phyloP scores from a whole-genome alignment of 257 asterid genomes.

The Thymus quinquecostatus region DNA sequence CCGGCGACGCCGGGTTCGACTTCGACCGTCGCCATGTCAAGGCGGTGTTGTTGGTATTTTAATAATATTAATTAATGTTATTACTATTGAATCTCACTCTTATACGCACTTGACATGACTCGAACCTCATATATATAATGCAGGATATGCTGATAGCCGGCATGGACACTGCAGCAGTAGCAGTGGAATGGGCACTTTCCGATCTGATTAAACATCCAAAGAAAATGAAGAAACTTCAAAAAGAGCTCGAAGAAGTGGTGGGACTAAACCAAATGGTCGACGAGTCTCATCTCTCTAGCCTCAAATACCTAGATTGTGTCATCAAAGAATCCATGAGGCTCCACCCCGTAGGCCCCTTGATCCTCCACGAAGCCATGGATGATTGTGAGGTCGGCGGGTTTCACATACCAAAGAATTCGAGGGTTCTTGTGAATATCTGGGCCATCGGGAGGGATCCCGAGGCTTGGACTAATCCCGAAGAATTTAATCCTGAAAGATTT shows the following conservation, averaged over 20 bases:
- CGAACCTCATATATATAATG: no score
- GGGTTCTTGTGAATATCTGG: constrained; percentile 28
- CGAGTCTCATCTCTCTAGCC: constrained; percentile 25
- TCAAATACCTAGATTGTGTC: constrained; percentile 27
- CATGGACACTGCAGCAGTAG: constrained; percentile 35
- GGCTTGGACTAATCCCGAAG: constrained; percentile 27
- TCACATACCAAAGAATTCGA: constrained; percentile 16
- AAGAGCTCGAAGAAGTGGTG: constrained; percentile 24
- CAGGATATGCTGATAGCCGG: constrained; percentile 39
- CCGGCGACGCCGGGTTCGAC: constrained; percentile 34
- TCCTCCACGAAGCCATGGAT: constrained; percentile 32
- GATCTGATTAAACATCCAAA: constrained; percentile 35
- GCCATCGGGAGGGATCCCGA: constrained; percentile 18
- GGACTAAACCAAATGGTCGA: constrained; percentile 30
- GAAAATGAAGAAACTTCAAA: neutral
- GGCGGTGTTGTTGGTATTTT: no score
- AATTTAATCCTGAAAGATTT: constrained; percentile 30
- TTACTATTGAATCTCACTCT: no score
- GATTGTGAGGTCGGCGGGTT: constrained; percentile 30
- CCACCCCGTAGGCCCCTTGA: constrained; percentile 6
- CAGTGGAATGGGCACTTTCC: constrained; percentile 38
- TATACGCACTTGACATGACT: no score
- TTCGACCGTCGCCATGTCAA: constrained; percentile 43
- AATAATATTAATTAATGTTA: no score
- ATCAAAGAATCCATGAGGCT: constrained; percentile 32